A percentile compares a stretch with the other conserved stretches of the same genome.
These are phyloP conservation scores for Nicotiana benthamiana DNA, from an alignment of 257 asterid species.

Conservation along the genomic window DNA sequence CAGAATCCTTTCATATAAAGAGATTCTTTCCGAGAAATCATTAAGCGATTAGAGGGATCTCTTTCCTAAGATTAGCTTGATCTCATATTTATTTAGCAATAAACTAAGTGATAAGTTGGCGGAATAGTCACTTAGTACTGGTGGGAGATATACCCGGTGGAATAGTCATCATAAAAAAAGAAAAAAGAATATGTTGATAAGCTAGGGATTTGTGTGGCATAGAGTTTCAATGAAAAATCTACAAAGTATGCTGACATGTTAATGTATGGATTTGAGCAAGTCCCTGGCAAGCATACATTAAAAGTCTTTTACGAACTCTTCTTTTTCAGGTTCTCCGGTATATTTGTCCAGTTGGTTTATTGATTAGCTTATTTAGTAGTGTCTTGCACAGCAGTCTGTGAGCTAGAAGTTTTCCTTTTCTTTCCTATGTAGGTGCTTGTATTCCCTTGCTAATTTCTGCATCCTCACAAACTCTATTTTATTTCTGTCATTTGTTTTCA, in stretches of 20 bases:
- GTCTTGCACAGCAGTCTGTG: not conserved
- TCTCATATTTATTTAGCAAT: not conserved
- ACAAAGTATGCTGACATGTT: not conserved
- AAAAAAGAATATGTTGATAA: not conserved
- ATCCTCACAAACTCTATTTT: not conserved
- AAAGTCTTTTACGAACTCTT: not conserved
- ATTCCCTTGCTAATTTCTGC: not conserved
- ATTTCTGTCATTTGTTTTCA: conserved; percentile 7
- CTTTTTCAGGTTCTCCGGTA: not conserved
- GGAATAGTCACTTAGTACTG: not conserved
- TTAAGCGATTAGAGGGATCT: not conserved
- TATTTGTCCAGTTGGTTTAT: not conserved
- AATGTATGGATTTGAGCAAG: not conserved
- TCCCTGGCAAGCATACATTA: not conserved
- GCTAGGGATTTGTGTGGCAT: not conserved
- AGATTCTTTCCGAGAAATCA: not conserved
- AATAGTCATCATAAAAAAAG: not conserved
- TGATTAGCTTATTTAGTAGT: not conserved
- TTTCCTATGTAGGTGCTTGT: not conserved
- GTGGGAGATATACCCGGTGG: not conserved
- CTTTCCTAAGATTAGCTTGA: not conserved
- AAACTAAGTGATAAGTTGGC: not conserved
- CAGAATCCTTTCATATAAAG: not conserved
- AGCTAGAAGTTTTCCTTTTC: not conserved
- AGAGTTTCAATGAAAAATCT: not conserved